Conservation (phyloP, 352 stramenopile species). For the Globisporangium carolinianum region DNA sequence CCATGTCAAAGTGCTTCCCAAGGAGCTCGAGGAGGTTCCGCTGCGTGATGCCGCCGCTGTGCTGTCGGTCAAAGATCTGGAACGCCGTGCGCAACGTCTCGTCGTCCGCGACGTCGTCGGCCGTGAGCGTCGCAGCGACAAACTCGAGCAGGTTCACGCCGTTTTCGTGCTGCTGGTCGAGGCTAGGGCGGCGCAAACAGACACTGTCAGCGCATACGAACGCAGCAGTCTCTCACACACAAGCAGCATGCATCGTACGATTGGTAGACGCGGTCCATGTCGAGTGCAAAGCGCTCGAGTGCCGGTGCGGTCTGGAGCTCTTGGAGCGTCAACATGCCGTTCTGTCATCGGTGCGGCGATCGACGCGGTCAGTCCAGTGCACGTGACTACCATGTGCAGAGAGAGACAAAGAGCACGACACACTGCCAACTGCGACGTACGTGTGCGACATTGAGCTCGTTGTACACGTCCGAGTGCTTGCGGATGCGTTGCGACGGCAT, state of each 20-base stretch:
- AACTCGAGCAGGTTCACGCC: constrained; percentile 77
- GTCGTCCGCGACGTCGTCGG: constrained; percentile 51
- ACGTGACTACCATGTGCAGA: no score
- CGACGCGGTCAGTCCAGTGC: no score
- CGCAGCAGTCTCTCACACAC: not conserved
- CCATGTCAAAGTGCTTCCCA: constrained; percentile 50
- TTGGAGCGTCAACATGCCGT: constrained; percentile 60
- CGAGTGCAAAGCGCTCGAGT: constrained; percentile 52
- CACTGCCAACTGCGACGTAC: constrained; percentile 13
- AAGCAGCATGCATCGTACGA: constrained; percentile 22
- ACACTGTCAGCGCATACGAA: not conserved
- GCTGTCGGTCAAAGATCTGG: constrained; percentile 52
- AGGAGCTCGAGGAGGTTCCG: constrained; percentile 44
- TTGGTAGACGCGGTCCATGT: constrained; percentile 57
- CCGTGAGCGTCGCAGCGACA: constrained; percentile 58
- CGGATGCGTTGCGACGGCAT: constrained; percentile 50
- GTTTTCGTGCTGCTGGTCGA: constrained; percentile 69
- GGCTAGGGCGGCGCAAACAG: constrained; percentile 15
- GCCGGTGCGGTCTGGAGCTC: constrained; percentile 43
- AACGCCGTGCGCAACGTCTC: constrained; percentile 49
- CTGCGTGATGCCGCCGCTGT: constrained; percentile 48
- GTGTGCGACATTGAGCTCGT: constrained; percentile 72
- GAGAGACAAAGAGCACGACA: not conserved
- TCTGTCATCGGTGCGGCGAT: constrained; percentile 17
- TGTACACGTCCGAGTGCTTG: constrained; percentile 60